These are phyloP conservation scores for Paraurostyla sp. DNA, from an alignment of 73 alveolate species.

Conservation along the genomic window DNA sequence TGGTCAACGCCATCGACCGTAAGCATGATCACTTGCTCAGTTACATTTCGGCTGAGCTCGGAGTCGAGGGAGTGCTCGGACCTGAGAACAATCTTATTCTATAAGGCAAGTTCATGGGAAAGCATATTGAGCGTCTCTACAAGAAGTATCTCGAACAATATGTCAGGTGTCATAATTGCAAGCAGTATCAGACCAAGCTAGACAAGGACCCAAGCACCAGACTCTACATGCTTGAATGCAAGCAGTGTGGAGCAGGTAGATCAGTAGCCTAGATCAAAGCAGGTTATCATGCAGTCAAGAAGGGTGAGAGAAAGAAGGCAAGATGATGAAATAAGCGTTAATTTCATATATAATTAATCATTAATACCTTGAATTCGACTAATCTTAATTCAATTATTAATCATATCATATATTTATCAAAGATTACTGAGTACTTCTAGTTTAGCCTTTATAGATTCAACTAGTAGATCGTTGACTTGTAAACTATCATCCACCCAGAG, in stretches of 20 bases:
- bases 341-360: too few relatives aligned
- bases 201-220: conserved; percentile 89
- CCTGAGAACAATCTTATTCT: conserved; percentile 83
- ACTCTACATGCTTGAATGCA: conserved; percentile 85
- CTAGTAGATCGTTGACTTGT: conserved; percentile 28
- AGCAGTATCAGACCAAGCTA: conserved; percentile 83
- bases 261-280: conserved; percentile 75
- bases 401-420: conserved; percentile 1
- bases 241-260: conserved; percentile 86
- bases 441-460: conserved; percentile 19
- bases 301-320: conserved; percentile 59
- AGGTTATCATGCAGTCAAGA: conserved; percentile 56
- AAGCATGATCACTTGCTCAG: conserved; percentile 85
- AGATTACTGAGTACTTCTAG: conserved; percentile 18
- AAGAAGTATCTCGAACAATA: conserved; percentile 91
- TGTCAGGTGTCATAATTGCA: conserved; percentile 95
- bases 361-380: too few relatives aligned
- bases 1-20: conserved; percentile 80
- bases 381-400: not conserved
- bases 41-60: conserved; percentile 92
- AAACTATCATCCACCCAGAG: conserved; percentile 19
- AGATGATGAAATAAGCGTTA: conserved; percentile 12
- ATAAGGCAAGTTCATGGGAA: conserved; percentile 79
- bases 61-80: conserved; percentile 91
- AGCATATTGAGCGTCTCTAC: conserved; percentile 83